A percentile compares a stretch with the other conserved stretches of the same genome.
Conservation (phyloP, 1,284 basidiomycete species). For the Fomitopsis pinicola region DNA sequence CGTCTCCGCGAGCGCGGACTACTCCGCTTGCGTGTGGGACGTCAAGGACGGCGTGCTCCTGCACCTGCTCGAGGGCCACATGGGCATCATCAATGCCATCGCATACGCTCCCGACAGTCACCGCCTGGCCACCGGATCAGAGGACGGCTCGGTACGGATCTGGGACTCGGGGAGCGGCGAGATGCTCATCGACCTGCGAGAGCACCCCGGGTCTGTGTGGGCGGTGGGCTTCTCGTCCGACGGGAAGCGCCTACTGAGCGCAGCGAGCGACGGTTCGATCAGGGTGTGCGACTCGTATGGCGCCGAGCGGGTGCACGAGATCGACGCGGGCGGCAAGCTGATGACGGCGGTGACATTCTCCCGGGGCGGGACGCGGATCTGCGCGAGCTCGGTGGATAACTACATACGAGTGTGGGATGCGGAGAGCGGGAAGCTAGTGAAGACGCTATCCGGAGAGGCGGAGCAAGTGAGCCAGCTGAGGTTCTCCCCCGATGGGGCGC, state of each 20-base stretch:
- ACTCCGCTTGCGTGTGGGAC: constrained; percentile 17
- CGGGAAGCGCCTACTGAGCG: constrained; percentile 3
- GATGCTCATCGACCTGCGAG: not conserved
- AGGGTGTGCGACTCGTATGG: constrained; percentile 5
- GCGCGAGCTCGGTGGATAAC: not conserved
- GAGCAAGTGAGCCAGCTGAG: not conserved
- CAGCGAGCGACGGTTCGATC: not conserved
- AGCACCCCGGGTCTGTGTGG: constrained; percentile 10
- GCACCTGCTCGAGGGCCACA: constrained; percentile 6
- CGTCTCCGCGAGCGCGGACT: constrained; percentile 16
- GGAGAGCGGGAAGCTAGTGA: not conserved
- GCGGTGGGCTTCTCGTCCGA: constrained; percentile 8
- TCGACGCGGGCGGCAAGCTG: not conserved
- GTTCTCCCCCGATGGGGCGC: constrained; percentile 6
- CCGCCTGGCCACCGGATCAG: constrained; percentile 10
- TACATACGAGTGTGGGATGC: too few species aligned
- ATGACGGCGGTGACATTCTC: constrained; percentile 3
- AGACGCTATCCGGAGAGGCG: not conserved
- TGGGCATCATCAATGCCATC: constrained; percentile 8
- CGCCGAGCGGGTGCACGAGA: not conserved
- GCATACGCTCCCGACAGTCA: constrained; percentile 14
- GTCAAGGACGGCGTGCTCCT: constrained; percentile 5
- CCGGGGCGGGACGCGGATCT: not conserved
- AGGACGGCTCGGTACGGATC: constrained; percentile 9
- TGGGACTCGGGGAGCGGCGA: not conserved